Percentiles rank a stretch among this genome's conserved stretches.
These are phyloP conservation scores for Pythium oligandrum DNA, from an alignment of 352 stramenopile genomes.

Conservation along the genomic window DNA sequence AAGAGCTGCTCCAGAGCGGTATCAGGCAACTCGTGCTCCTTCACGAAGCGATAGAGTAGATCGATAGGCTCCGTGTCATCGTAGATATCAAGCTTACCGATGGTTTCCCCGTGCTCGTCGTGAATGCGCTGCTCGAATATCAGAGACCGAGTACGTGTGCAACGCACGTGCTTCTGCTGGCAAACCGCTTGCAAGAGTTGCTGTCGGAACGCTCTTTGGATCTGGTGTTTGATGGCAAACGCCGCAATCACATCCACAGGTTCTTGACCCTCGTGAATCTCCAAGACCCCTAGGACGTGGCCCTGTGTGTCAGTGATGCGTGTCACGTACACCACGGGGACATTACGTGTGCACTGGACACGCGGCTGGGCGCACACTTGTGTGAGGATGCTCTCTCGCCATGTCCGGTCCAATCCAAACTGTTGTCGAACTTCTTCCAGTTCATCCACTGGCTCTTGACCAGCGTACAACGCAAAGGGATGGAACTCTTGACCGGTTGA, in stretches of 20 bases:
- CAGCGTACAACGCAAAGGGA: conserved; percentile 11
- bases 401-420: conserved; percentile 8
- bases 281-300: conserved; percentile 30
- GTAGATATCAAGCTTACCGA: conserved; percentile 60
- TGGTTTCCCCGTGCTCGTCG: conserved; percentile 13
- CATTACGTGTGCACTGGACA: conserved; percentile 36
- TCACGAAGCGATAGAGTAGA: conserved; percentile 63
- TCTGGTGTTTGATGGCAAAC: conserved; percentile 30
- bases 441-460: conserved; percentile 22
- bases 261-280: conserved; percentile 47
- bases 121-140: conserved; percentile 44
- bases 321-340: conserved; percentile 36
- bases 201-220: conserved; percentile 21
- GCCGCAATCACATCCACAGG: conserved; percentile 38
- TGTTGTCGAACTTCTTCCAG: conserved; percentile 15
- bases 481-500: conserved; percentile 1
- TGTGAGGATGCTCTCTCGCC: conserved; percentile 9
- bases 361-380: conserved; percentile 14
- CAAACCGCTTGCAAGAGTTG: conserved; percentile 47
- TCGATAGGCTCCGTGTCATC: conserved; percentile 64
- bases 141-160: conserved; percentile 33
- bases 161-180: conserved; percentile 22
- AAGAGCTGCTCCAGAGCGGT: conserved; percentile 36
- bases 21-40: conserved; percentile 36
- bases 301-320: conserved; percentile 24